Evolutionary conservation across 73 alveolate genomes (phyloP).

Genomic region (Breviolum minutum): DNA sequence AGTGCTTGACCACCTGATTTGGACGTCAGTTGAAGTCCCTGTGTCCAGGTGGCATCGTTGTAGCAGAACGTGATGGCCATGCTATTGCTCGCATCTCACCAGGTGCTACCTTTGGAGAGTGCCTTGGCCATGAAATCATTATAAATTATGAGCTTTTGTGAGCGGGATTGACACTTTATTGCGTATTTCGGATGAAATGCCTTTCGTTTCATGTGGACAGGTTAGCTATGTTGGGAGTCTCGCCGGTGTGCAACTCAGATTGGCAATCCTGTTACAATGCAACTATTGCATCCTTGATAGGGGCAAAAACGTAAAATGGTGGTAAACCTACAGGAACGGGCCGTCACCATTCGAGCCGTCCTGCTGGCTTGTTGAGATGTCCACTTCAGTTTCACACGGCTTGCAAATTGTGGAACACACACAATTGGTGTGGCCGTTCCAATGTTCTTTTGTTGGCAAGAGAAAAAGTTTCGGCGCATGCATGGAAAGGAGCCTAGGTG

Average conservation of each 20-base stretch:
- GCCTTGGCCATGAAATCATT: neutral
- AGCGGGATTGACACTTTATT: too few relatives aligned
- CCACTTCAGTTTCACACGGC: neutral
- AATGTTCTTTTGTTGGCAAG: too few relatives aligned
- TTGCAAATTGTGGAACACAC: too few relatives aligned
- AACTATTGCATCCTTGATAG: too few relatives aligned
- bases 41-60: slow-evolving; percentile 59
- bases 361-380: neutral
- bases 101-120: slow-evolving; percentile 79
- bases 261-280: too few relatives aligned
- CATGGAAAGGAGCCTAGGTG: too few relatives aligned
- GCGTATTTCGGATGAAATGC: neutral
- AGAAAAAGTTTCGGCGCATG: too few relatives aligned
- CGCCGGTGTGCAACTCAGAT: neutral
- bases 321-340: slow-evolving; percentile 18
- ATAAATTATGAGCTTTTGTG: neutral
- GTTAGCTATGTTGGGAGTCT: slow-evolving; percentile 51
- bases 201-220: neutral
- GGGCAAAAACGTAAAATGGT: too few relatives aligned
- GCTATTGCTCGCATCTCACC: slow-evolving; percentile 88
- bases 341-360: slow-evolving; percentile 67
- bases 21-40: too few relatives aligned
- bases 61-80: slow-evolving; percentile 57
- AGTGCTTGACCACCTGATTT: too few relatives aligned
- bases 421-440: too few relatives aligned